Percentiles rank a stretch among this genome's conserved stretches.
Evolutionary conservation across 129 eudicot species (phyloP).

Genomic region (Heracleum sosnowskyi): DNA sequence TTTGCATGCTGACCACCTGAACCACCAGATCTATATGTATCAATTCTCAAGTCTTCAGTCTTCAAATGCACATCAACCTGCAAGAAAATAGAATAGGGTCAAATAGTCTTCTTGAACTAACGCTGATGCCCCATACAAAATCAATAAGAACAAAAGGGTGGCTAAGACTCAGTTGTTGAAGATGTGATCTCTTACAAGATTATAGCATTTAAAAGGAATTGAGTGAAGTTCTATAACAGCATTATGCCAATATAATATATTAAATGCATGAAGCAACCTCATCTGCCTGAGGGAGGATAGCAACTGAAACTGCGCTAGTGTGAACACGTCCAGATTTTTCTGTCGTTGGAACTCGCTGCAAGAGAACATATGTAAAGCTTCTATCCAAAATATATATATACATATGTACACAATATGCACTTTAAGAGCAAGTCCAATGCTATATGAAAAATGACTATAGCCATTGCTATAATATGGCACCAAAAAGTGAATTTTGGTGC

Average conservation of each 20-base stretch:
- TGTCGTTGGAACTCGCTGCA: constrained; percentile 93
- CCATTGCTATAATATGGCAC: too few species aligned
- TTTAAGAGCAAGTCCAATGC: too few species aligned
- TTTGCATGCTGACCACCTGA: constrained; percentile 98
- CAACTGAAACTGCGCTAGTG: constrained; percentile 97
- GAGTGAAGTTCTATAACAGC: neutral
- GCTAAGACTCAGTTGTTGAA: neutral
- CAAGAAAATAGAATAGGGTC: constrained; percentile 16
- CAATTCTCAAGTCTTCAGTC: constrained; percentile 78
- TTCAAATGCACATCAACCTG: constrained; percentile 92
- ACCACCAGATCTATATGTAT: constrained; percentile 96
- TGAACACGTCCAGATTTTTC: constrained; percentile 95
- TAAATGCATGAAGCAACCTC: constrained; percentile 37
- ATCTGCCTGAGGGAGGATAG: constrained; percentile 95
- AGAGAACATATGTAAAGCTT: neutral
- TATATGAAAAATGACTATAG: too few species aligned
- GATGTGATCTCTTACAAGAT: neutral
- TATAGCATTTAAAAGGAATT: neutral
- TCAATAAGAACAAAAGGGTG: neutral
- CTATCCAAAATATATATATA: neutral
- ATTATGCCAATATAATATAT: neutral
- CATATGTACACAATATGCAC: too few species aligned
- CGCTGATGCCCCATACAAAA: neutral
- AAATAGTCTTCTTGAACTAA: neutral
- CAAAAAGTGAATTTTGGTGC: too few species aligned